Conservation (phyloP, 345 rosid genomes). For the Acer negundo region DNA sequence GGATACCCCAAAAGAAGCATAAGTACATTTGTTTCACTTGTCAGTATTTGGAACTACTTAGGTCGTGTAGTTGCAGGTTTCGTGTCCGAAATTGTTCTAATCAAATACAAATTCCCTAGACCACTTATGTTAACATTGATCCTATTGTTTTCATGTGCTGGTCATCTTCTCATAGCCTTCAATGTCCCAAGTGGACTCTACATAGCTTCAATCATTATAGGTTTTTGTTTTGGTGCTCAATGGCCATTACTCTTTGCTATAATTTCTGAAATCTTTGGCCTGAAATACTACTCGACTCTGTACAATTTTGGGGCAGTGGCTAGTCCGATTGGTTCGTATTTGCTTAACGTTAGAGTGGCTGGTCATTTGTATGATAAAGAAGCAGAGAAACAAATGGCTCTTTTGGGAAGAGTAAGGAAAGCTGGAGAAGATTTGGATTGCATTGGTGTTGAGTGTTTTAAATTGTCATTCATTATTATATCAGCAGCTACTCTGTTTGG, state of each 20-base stretch:
- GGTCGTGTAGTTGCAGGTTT: conserved; percentile 62
- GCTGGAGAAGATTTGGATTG: conserved; percentile 40
- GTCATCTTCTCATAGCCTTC: conserved; percentile 57
- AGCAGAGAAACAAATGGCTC: conserved; percentile 50
- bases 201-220: conserved; percentile 51
- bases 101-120: conserved; percentile 52
- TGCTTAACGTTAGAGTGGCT: conserved; percentile 52
- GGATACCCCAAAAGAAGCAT: conserved; percentile 52
- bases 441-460: conserved; percentile 54
- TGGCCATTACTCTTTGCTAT: conserved; percentile 62
- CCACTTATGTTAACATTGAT: conserved; percentile 46
- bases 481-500: conserved; percentile 56
- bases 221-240: conserved; percentile 66
- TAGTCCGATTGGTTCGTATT: conserved; percentile 61
- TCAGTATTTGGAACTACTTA: conserved; percentile 67
- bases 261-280: conserved; percentile 65
- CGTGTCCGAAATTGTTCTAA: conserved; percentile 48
- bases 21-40: conserved; percentile 55
- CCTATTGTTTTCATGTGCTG: conserved; percentile 48
- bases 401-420: conserved; percentile 29
- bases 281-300: conserved; percentile 63
- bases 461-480: conserved; percentile 55
- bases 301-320: conserved; percentile 63
- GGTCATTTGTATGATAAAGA: conserved; percentile 63
- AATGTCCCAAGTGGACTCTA: conserved; percentile 45